Conservation (phyloP, 2,329 filamentous ascomycete genomes). For the Helminthosporium solani region DNA sequence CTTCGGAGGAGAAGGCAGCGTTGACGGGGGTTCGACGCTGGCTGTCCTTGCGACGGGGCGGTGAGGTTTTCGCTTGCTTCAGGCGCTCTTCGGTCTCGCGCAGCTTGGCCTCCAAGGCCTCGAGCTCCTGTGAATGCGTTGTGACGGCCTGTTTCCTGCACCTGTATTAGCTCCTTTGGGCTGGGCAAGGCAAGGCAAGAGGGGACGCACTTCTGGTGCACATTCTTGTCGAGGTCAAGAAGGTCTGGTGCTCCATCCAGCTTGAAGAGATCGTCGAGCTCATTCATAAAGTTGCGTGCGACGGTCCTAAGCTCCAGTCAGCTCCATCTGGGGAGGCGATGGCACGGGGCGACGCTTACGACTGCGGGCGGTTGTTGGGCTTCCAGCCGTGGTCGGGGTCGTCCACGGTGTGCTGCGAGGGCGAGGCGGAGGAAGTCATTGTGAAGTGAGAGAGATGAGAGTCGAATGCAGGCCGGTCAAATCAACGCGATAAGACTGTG, state of each 20-base stretch:
- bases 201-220: constrained; percentile 73
- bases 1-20: constrained; percentile 27
- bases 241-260: constrained; percentile 76
- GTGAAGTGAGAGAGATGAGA: constrained; percentile 12
- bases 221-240: constrained; percentile 62
- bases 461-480: no score
- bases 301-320: constrained; percentile 65
- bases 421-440: constrained; percentile 12
- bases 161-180: constrained; percentile 6
- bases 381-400: constrained; percentile 74
- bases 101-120: constrained; percentile 80
- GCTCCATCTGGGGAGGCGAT: constrained; percentile 11
- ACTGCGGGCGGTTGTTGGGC: constrained; percentile 78
- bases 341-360: constrained; percentile 57
- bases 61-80: constrained; percentile 35
- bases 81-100: constrained; percentile 83
- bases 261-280: constrained; percentile 85
- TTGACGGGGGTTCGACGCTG: constrained; percentile 29
- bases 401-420: constrained; percentile 23
- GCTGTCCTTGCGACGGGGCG: constrained; percentile 33
- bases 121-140: constrained; percentile 74
- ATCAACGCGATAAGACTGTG: no score
- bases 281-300: constrained; percentile 80
- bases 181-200: constrained; percentile 8
- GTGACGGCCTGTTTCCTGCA: constrained; percentile 76